Evolutionary conservation across 768 basidiomycete genomes (phyloP), one percentile per base, ranked within the genome.

Genomic region (Naematelia aurantialba): DNA sequence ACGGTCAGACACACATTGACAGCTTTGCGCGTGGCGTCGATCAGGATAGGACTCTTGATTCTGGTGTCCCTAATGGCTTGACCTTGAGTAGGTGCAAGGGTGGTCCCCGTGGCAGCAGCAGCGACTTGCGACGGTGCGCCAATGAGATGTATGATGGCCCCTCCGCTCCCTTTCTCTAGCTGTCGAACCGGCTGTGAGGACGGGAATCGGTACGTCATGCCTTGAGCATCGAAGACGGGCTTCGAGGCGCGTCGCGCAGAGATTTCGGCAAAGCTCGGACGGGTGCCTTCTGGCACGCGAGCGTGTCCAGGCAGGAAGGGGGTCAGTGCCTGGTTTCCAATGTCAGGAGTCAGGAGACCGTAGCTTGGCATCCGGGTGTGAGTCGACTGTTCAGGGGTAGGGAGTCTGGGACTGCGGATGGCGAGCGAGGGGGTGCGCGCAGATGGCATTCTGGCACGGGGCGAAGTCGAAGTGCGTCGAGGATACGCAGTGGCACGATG

Each of bases 81-180:
- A 46, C 54, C 25, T 34, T 22, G 54, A 10, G 10, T 21, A 39
- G 8, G 34, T 39, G 34, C 8, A 17, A 39, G 34, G 34, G 8
- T 39, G 17, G 34, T 39, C 17, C 34, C 34, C 8, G 34, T 39
- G 34, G 34, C 34, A 8, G 34, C 34, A 39, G 34, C 34, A 8
- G 34, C 34, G 8, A 39, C 34, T 39, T 39, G 34, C 34, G 34
- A 39, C 8, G 34, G 34, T 39, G 17, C 34, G 34, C 34, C 34
- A 39, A 73, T 58, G 5, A 70, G 56, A 58, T 73, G 71, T 2
- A 73, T 58, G 27, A 73, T 68, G 2, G 71, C 68, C 2, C 70
- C 66, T 21, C 57, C 59, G 14, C 45, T 49, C 3, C 59, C 46
- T 11, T 55, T 49, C 51, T 48, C 55, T 46, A 29, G 52, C 39